phyloP scores from a whole-genome alignment of 305 asterid genomes.

The Fraxinus baroniana region DNA sequence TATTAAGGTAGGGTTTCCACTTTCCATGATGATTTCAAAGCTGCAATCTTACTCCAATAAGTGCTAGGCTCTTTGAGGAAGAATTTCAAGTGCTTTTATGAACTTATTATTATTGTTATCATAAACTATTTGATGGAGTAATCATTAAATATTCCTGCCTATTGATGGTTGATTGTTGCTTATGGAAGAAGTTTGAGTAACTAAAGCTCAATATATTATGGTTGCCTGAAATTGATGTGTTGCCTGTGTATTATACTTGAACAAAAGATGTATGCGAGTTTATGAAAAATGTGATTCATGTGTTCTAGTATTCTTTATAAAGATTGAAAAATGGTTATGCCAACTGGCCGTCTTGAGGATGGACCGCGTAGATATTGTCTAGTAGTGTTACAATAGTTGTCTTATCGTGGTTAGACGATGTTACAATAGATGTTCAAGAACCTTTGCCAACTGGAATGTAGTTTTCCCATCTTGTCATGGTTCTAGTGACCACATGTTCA shows the following conservation, averaged over 20 bases:
- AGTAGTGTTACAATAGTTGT: not conserved
- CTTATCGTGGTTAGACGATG: not conserved
- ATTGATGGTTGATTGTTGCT: constrained; percentile 7
- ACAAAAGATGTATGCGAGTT: not conserved
- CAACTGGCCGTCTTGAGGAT: not conserved
- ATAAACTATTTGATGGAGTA: not conserved
- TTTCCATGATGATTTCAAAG: not conserved
- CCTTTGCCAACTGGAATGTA: not conserved
- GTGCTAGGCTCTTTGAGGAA: not conserved
- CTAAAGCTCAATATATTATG: not conserved
- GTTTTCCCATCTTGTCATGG: not conserved
- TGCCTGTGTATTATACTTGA: not conserved
- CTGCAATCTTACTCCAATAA: not conserved
- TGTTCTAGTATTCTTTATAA: not conserved
- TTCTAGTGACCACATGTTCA: not conserved
- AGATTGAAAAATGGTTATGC: not conserved
- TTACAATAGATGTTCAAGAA: not conserved
- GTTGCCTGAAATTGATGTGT: not conserved
- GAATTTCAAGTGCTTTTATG: not conserved
- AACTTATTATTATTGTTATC: not conserved
- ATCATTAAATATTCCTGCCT: not conserved
- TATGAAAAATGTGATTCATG: not conserved
- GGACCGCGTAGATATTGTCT: not conserved
- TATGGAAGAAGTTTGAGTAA: not conserved
- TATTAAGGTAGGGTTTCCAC: not conserved